Evolutionary conservation across 2,329 filamentous ascomycete species (phyloP).

Genomic region (Nannizziopsis arthrosporioides): DNA sequence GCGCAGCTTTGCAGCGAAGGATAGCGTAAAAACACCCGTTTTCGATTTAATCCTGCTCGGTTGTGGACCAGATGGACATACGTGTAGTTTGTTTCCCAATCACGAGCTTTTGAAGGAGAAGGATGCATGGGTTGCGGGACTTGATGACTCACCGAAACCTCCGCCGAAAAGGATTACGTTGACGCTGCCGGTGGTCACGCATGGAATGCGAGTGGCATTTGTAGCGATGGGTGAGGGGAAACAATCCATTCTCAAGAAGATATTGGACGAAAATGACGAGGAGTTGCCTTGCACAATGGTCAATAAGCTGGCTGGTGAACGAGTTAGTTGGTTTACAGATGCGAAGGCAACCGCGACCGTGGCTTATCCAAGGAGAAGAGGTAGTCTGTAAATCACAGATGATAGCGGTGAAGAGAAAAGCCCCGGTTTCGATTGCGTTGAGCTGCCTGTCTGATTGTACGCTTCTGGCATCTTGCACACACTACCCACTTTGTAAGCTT

Average conservation of each 20-base stretch:
- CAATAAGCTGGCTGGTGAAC: constrained; percentile 71
- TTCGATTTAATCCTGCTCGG: constrained; percentile 91
- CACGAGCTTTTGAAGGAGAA: constrained; percentile 77
- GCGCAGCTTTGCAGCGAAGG: constrained; percentile 72
- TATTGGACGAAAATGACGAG: constrained; percentile 69
- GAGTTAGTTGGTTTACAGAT: constrained; percentile 93
- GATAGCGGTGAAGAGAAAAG: background rate
- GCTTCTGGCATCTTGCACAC: background rate
- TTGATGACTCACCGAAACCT: constrained; percentile 89
- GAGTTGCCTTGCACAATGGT: constrained; percentile 76
- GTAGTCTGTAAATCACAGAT: constrained; percentile 41
- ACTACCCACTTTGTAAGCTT: background rate
- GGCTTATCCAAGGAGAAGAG: constrained; percentile 62
- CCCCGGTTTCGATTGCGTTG: background rate
- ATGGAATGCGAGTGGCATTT: constrained; percentile 77
- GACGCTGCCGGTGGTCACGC: constrained; percentile 78
- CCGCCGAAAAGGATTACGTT: constrained; percentile 83
- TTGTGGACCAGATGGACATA: constrained; percentile 92
- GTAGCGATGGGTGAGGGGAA: constrained; percentile 82
- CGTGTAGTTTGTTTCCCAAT: constrained; percentile 88
- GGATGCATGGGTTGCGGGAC: constrained; percentile 82
- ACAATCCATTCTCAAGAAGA: constrained; percentile 82
- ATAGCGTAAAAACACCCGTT: constrained; percentile 86
- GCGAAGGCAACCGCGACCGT: constrained; percentile 75
- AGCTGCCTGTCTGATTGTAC: background rate